A percentile compares a stretch with the other conserved stretches of the same genome.
phyloP scores from a whole-genome alignment of 225 moss, liverwort and hornwort species.

The Physcomitrellopsis africana region DNA sequence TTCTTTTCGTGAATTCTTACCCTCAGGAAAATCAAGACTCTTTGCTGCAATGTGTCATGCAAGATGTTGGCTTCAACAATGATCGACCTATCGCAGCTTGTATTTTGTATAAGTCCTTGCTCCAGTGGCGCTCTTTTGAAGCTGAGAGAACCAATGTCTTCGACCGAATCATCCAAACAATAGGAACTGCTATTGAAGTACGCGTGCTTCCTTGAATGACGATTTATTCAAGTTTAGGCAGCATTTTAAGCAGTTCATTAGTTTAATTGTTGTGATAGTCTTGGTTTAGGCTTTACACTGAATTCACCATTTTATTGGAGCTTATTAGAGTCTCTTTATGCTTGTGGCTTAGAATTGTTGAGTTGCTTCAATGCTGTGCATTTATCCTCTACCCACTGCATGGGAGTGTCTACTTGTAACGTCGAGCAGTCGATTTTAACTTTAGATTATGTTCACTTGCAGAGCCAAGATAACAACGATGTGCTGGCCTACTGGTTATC shows the following conservation, averaged over 20 bases:
- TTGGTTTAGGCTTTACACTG: neutral
- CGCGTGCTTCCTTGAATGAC: neutral
- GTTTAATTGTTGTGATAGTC: neutral
- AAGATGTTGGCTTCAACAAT: conserved; percentile 82
- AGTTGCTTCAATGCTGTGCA: too few species aligned
- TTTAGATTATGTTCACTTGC: conserved; percentile 2
- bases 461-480: conserved; percentile 88
- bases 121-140: conserved; percentile 92
- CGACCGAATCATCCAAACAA: conserved; percentile 85
- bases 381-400: too few species aligned
- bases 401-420: too few species aligned
- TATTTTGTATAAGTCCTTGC: conserved; percentile 81
- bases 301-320: neutral
- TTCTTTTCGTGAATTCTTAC: neutral
- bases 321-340: neutral
- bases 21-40: conserved; percentile 86
- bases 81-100: conserved; percentile 84
- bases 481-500: conserved; percentile 85
- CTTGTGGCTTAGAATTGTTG: too few species aligned
- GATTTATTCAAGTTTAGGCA: neutral
- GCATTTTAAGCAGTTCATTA: neutral
- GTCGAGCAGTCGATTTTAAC: conserved; percentile 1
- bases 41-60: conserved; percentile 80
- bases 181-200: conserved; percentile 82
- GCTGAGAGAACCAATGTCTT: conserved; percentile 89